Evolutionary conservation across 768 basidiomycete species (phyloP), one percentile per base, ranked within the genome.

Genomic region (Amyloporia xantha): DNA sequence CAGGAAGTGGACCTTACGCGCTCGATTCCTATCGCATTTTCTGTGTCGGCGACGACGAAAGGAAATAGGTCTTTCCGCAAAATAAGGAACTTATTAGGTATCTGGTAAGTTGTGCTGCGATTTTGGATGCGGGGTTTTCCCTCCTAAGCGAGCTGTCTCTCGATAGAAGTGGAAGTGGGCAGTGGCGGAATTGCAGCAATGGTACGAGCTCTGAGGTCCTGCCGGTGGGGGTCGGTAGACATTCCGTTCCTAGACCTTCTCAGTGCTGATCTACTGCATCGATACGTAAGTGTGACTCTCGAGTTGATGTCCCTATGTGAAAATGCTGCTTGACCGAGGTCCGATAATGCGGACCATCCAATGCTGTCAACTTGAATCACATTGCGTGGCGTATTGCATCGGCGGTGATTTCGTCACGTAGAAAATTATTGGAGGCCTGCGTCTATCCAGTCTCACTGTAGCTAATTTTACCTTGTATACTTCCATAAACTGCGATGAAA

Each of bases 11-110:
- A 0, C 67, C 70, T 2, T 90, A 89, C 51, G 87, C 87, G 1
- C 71, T 85, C 1, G 86, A 89, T 60, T 86, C 82, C 4, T 85
- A 86, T 56, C 74, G 84, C 35, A 86, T 89, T 17, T 89, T 85
- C 62, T 85, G 77, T 51, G 50, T 30, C 5, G 55, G 49, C 23
- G 58, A 49, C 9, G 70, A 73, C 10, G 79, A 78, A 48, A 88
- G 86, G 87, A 77, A 78, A 57, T 47, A 55, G 0, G 84, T 87
- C 12, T 66, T 71, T 57, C 84, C 87, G 0, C 60, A 53, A 24
- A 86, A 90, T 59, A 89, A 89, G 64, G 82, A 86, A 49, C 69
- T 90, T 21, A 64, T 80, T 30, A 73, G 74, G 44, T 87, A 83
- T 58, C 58, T 88, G 61, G 86, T 84, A 54, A 53, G 80, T 64